A percentile compares a stretch with the other conserved stretches of the same genome.
phyloP scores from a whole-genome alignment of 345 rosid species.

The Lumnitzera racemosa region DNA sequence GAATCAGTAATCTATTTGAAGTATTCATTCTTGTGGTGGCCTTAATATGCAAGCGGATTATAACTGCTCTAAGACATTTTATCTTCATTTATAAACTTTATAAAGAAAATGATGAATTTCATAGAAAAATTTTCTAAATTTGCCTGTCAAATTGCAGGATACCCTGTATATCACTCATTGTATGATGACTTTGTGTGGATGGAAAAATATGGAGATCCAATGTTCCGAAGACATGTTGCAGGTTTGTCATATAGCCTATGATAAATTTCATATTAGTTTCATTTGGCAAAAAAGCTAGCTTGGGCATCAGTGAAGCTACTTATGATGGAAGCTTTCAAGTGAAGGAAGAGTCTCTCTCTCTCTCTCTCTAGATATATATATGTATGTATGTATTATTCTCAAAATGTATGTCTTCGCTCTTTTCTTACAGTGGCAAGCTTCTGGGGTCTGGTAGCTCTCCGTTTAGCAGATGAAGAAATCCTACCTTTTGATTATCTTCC shows the following conservation, averaged over 20 bases:
- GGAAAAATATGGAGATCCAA: constrained; percentile 72
- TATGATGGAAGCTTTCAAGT: too few relatives aligned
- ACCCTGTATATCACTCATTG: constrained; percentile 83
- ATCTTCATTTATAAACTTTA: too few relatives aligned
- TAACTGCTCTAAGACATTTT: not conserved
- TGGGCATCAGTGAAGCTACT: too few relatives aligned
- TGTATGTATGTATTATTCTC: not conserved
- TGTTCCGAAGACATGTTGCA: constrained; percentile 72
- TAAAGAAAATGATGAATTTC: too few relatives aligned
- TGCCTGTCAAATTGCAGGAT: constrained; percentile 31
- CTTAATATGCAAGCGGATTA: not conserved
- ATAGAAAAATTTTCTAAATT: not conserved
- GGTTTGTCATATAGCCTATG: constrained; percentile 19
- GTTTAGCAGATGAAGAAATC: constrained; percentile 67
- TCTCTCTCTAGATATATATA: too few relatives aligned
- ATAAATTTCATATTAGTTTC: not conserved
- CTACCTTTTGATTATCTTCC: constrained; percentile 62
- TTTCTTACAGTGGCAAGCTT: constrained; percentile 47
- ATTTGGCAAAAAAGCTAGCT: too few relatives aligned
- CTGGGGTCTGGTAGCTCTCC: constrained; percentile 70
- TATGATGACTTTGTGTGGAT: constrained; percentile 83
- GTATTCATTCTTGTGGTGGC: too few relatives aligned
- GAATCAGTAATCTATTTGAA: too few relatives aligned
- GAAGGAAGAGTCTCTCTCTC: too few relatives aligned
- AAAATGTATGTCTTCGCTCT: not conserved